Evolutionary conservation across 75 land plant genomes (phyloP).

Genomic region (Picea glauca): DNA sequence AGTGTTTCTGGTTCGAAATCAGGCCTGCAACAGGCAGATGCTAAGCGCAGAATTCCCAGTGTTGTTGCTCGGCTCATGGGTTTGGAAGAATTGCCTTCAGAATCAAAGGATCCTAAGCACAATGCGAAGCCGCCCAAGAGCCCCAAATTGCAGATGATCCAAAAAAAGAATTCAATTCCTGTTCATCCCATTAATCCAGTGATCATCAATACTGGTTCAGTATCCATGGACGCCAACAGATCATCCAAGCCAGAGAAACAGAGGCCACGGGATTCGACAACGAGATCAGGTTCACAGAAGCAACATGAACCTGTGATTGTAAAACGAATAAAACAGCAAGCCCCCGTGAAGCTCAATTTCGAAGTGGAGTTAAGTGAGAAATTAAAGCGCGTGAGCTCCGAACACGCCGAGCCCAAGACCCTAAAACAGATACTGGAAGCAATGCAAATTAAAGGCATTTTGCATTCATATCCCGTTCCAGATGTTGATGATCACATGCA

Average conservation of each 20-base stretch:
- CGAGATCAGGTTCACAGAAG: neutral
- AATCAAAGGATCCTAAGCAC: neutral
- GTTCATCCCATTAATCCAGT: no score
- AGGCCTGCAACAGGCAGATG: neutral
- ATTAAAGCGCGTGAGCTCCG: neutral
- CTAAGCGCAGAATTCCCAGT: conserved; percentile 50
- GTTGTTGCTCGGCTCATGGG: conserved; percentile 74
- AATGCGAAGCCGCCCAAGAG: no score
- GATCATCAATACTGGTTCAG: no score
- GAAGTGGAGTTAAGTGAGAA: conserved; percentile 2
- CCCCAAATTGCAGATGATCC: no score
- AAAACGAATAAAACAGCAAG: conserved; percentile 3
- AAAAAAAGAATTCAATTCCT: no score
- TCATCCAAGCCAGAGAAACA: neutral
- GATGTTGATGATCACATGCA: neutral
- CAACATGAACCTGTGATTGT: neutral
- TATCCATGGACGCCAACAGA: neutral
- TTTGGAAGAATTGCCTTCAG: conserved; percentile 49
- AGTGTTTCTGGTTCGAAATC: neutral
- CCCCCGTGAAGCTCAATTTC: neutral
- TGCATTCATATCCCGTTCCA: neutral
- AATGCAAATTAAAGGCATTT: conserved; percentile 7
- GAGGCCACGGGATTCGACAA: neutral
- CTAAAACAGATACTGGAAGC: conserved; percentile 8
- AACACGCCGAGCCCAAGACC: neutral